Base-by-base conservation (phyloP, 2,329 filamentous ascomycete species). In the Botrytis sinoallii region DNA sequence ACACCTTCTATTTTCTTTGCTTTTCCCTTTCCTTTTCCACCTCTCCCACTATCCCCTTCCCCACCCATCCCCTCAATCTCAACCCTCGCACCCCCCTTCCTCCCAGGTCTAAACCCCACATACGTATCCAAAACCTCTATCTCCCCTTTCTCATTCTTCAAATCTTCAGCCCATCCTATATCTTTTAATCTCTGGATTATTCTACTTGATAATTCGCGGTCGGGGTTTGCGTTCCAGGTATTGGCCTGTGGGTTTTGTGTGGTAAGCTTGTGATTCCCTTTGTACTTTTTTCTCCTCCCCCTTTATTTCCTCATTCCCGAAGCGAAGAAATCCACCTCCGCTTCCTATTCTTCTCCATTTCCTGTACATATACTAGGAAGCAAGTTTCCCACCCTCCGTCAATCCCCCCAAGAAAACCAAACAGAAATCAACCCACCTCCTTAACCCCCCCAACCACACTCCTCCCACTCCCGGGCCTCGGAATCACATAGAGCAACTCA, bases 361-460 rank as follows among this genome's bases (percentile, higher is more conserved):
- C 10, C 48, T 6, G 48, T 25, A 60, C 0, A 22, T 6, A 38
- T 14, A 42, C 40, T 2, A 14, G 10, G 2, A 40, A 40, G 12
- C 12, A 40, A 40, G 38, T 40, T 40, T 32, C 4, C 32, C 32
- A 32, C 32, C 3, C 32, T 32, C 32, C 32, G 3, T 4, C 32
- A 32, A 32, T 32, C 32, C 32, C 32, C 32, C 32, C 32, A 3
- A 32, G 32, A 32, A 32, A 32, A 32, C 35, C 40, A 16, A 61
- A 38, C 80, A 80, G 46, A 52, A 25, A 52, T n/a, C 46, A 52
- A n/a, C 46, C 4, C 1, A 75, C 79, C 75, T 84, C 81, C 78
- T 84, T 85, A 66, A 83, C 85, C 2, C 85, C 85, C 4, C 85
- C 85, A 12, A 86, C 75, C 48, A 86, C 81, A n/a, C 83, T 85